Percentiles rank a stretch among this genome's conserved stretches.
These are phyloP conservation scores for Lophiostoma macrostomum DNA, from an alignment of 495 filamentous ascomycete species.

Conservation along the genomic window DNA sequence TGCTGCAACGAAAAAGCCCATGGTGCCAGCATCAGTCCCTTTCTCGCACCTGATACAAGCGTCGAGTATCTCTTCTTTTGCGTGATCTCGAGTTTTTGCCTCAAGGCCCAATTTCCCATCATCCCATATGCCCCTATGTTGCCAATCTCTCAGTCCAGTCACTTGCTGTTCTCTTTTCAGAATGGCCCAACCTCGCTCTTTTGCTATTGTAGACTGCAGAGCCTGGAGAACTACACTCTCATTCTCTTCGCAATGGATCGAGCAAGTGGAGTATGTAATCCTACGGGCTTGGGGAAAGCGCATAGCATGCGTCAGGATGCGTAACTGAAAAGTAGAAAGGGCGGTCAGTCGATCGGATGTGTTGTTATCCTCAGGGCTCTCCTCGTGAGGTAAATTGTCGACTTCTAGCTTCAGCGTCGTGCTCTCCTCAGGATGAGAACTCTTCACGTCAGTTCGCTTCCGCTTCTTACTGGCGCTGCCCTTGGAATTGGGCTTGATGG, in stretches of 20 bases:
- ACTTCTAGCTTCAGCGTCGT: constrained; percentile 38
- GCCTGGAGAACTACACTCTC: constrained; percentile 75
- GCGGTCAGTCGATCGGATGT: constrained; percentile 56
- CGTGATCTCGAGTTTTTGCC: constrained; percentile 12
- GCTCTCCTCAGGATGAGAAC: background rate
- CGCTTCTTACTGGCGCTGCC: constrained; percentile 45
- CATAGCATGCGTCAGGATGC: constrained; percentile 56
- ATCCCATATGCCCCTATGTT: constrained; percentile 55
- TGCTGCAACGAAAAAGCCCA: constrained; percentile 70
- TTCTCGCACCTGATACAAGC: constrained; percentile 79
- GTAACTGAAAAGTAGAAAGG: constrained; percentile 41
- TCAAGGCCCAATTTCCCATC: constrained; percentile 12
- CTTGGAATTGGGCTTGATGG: background rate
- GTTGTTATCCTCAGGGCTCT: constrained; percentile 8
- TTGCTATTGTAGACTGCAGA: constrained; percentile 62
- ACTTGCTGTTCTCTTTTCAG: constrained; percentile 68
- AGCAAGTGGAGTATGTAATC: constrained; percentile 92
- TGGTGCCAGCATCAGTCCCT: constrained; percentile 72
- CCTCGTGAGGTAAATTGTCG: constrained; percentile 46
- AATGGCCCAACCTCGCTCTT: constrained; percentile 70
- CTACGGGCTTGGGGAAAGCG: constrained; percentile 70
- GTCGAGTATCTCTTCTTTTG: constrained; percentile 52
- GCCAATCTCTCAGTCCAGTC: constrained; percentile 66
- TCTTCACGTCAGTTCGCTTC: constrained; percentile 15
- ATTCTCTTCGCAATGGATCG: constrained; percentile 80